phyloP scores from a whole-genome alignment of 495 filamentous ascomycete species.

The Lasiosphaeriaceae sp. region DNA sequence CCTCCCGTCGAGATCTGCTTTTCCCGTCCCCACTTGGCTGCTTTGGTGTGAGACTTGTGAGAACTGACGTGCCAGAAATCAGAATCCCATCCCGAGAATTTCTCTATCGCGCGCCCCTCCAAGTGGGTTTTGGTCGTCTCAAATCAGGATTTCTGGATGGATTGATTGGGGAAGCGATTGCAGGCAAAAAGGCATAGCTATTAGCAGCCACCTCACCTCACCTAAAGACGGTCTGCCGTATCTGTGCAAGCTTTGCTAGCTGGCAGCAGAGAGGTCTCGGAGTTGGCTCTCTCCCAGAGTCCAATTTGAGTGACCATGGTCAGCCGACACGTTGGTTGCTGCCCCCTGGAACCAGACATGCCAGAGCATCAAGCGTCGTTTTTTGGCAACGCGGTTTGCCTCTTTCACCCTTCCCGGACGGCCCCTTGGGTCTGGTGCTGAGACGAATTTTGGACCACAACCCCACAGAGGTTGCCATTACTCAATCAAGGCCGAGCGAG shows the following conservation, averaged over 20 bases:
- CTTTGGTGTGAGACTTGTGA: neutral
- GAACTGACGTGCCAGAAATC: neutral
- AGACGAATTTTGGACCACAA: neutral
- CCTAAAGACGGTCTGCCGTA: no score
- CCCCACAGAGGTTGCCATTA: constrained; percentile 12
- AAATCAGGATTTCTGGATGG: neutral
- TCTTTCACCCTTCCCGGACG: neutral
- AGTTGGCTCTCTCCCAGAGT: no score
- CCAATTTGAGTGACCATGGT: neutral
- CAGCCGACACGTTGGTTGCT: neutral
- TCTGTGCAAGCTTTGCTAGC: no score
- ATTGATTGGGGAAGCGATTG: neutral
- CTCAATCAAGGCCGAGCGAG: constrained; percentile 7
- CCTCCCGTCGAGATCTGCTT: neutral
- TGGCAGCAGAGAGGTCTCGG: no score
- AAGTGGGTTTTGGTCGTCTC: neutral
- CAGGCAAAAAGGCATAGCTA: no score
- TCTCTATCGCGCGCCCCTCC: neutral
- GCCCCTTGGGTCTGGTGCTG: neutral
- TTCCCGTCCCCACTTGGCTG: neutral
- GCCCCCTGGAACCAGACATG: neutral
- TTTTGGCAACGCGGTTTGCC: neutral
- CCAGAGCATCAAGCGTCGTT: no score
- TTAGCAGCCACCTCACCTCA: no score
- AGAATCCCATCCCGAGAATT: neutral